Evolutionary conservation across 306 rosid species (phyloP), one percentile per base, ranked within the genome.

Genomic region (Dryas alaskensis): DNA sequence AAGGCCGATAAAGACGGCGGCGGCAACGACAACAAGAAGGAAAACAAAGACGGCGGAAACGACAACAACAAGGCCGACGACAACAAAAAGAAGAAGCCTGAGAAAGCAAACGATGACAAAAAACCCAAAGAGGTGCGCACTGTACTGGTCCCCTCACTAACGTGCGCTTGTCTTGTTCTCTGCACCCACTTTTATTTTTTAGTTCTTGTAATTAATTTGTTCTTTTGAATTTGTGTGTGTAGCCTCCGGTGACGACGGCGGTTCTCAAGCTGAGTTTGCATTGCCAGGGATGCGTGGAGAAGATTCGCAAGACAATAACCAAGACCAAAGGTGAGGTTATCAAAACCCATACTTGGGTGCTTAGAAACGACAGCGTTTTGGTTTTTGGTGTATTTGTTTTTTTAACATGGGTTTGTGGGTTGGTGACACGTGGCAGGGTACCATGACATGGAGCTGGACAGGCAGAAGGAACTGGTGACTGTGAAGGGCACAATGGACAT

Each of bases 401-500:
- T 59, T 65, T 9, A 0, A 57, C 55, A 45, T 12, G 39, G 67
- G 6, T 10, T 31, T 31, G 37, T 31, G 37, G 37, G 37, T 31
- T 31, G 37, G 37, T 31, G 37, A 31, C 11, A 44, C 40, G 17
- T 66, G 79, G 25, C 50, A 92, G 99, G 96, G 13, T 81, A 68
- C 46, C 37, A 73, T 6, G 82, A 84, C 0, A 74, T 90, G 83
- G 58, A 57, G 1, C 44, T 89, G 8, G 97, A 90, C 66, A 86
- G 3, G 67, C 84, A 85, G 75, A 90, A 87, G 76, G 93, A 87
- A 0, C 65, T 71, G 17, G 79, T 90, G 73, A 87, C 76, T 0
- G 93, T 89, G 70, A 90, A 82, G 37, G 96, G 92, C 3, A 70
- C 88, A 0, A 86, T 90, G 92, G 98, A 90, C 60, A 89, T 79